A percentile compares a stretch with the other conserved stretches of the same genome.
These are phyloP conservation scores for Globisporangium viniferum DNA, from an alignment of 352 stramenopile species.

Conservation along the genomic window DNA sequence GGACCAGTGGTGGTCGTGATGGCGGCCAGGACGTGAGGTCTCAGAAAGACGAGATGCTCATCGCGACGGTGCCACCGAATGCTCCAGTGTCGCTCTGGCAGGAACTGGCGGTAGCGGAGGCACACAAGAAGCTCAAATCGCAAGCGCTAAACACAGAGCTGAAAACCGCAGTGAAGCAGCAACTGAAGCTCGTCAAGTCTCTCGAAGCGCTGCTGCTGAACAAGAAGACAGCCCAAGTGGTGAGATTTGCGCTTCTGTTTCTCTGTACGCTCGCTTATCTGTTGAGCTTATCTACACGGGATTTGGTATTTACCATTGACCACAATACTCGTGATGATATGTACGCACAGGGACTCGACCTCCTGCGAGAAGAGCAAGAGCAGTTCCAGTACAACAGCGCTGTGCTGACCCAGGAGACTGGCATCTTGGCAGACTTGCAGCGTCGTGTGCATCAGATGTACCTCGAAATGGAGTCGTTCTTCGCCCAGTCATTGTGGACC, in stretches of 20 bases:
- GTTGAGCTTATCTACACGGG: too few relatives aligned
- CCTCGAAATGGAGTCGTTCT: neutral
- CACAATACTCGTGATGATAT: neutral
- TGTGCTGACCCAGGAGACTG: neutral
- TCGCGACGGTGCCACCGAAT: constrained; percentile 3
- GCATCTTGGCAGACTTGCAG: neutral
- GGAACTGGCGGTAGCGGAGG: constrained; percentile 34
- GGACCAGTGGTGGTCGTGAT: too few relatives aligned
- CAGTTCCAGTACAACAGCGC: neutral
- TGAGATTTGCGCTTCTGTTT: constrained; percentile 15
- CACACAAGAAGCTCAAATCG: constrained; percentile 30
- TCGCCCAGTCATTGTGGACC: neutral
- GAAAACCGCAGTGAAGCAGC: constrained; percentile 32
- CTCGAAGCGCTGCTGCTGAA: constrained; percentile 38
- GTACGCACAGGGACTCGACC: neutral
- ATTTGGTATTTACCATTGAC: too few relatives aligned
- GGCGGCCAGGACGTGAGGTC: too few relatives aligned
- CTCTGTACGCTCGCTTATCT: neutral
- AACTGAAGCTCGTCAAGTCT: constrained; percentile 39
- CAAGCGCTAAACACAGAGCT: constrained; percentile 43
- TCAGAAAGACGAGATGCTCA: neutral
- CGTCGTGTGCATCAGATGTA: constrained; percentile 1
- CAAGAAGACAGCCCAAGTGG: constrained; percentile 15
- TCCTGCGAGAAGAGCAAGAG: constrained; percentile 11
- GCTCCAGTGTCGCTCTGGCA: constrained; percentile 29